These are phyloP conservation scores for Mycena epipterygia DNA, from an alignment of 768 basidiomycete species.

Conservation along the genomic window DNA sequence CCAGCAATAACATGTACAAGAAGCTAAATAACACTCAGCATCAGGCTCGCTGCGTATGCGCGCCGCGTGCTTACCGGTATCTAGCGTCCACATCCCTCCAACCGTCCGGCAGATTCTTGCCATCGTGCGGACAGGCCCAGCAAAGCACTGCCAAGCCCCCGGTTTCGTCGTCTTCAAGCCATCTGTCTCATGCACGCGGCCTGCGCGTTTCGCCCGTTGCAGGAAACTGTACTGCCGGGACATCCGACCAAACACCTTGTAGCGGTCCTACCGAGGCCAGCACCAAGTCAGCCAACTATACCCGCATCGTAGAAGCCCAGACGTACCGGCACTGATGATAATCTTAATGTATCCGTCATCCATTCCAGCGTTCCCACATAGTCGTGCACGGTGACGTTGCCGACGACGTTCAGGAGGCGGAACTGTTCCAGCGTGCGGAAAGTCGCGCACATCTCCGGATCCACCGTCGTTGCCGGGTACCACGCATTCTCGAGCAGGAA, in stretches of 20 bases:
- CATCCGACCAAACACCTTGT: conserved; percentile 11
- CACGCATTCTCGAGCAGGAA: neutral
- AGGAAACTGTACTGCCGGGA: neutral
- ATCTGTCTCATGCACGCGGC: conserved; percentile 4
- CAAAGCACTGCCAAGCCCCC: conserved; percentile 30
- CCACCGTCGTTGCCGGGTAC: conserved; percentile 8
- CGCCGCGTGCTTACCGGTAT: neutral
- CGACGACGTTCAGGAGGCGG: conserved; percentile 31
- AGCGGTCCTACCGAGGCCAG: conserved; percentile 14
- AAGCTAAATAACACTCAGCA: conserved; percentile 1
- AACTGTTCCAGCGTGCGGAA: conserved; percentile 18
- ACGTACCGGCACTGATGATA: conserved; percentile 7
- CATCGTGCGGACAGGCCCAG: conserved; percentile 39
- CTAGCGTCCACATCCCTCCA: conserved; percentile 24
- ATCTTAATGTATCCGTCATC: neutral
- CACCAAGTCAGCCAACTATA: neutral
- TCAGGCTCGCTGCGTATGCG: neutral
- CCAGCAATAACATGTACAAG: conserved; percentile 27
- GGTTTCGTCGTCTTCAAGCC: conserved; percentile 1
- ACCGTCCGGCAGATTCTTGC: conserved; percentile 35
- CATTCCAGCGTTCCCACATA: conserved; percentile 8
- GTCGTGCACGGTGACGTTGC: neutral
- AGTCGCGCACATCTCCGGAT: conserved; percentile 17
- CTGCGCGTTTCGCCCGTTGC: neutral
- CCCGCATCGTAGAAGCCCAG: neutral